Evolutionary conservation across 2,329 filamentous ascomycete genomes (phyloP), one percentile per base, ranked within the genome.

Genomic region (Nemania abortiva): DNA sequence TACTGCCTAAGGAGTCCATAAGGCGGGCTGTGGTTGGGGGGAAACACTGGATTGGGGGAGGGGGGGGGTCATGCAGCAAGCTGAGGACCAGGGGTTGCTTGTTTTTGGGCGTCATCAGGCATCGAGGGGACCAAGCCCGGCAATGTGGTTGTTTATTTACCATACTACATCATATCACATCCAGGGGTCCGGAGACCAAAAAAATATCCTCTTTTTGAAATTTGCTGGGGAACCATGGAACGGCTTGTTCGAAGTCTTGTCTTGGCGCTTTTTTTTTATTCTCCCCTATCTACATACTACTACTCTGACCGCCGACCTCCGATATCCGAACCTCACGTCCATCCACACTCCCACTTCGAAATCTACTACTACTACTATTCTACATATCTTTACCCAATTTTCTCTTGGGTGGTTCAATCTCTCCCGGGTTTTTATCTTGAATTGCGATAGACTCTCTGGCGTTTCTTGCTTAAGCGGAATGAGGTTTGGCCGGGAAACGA

Each of bases 391-490:
- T 31, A 22, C 13, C 13, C 34, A 49, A 10, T 18, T 22, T 50
- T 13, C 27, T 34, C 31, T 56, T 60, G 31, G 27, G 34, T 11
- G 27, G 34, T 11, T 37, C 34, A 37, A 57, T 68, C 53, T 66
- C 39, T n/a, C 31, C 52, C 10, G 53, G 39, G 18, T 13, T 34
- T 50, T 60, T 64, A 37, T 58, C 27, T 61, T 57, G 27, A 27
- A 66, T 63, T 63, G 42, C 24, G 65, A 68, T 70, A 70, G 66
- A 69, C 56, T 55, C 37, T 60, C n/a, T 18, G 66, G 69, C 55
- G 69, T 70, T 61, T 58, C 29, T 61, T 69, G 54, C 53, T 70
- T 66, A 61, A 65, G 64, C 60, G 66, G 63, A 66, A 69, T 61
- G 65, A 65, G 49, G 22, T 56, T 9, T 13, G 52, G 52, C 13